These are phyloP conservation scores for Polygonum aviculare DNA, from an alignment of 148 eudicot species.

Conservation along the genomic window DNA sequence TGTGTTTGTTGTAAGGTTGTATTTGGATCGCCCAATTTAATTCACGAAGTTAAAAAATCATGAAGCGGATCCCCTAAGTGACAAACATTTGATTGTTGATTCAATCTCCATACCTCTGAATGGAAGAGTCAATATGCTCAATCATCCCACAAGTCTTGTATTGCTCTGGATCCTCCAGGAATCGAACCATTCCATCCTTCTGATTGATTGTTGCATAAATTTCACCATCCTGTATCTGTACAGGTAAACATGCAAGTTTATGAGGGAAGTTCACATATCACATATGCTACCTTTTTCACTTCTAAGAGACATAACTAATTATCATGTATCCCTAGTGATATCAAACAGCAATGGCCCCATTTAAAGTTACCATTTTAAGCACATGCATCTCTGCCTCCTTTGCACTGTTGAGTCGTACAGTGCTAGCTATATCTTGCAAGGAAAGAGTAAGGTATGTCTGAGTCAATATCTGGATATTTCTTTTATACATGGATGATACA, in stretches of 20 bases:
- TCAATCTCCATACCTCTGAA: constrained; percentile 51
- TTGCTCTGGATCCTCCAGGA: constrained; percentile 93
- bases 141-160: constrained; percentile 92
- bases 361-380: constrained; percentile 67
- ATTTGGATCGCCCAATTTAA: too few relatives aligned
- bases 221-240: constrained; percentile 80
- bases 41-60: too few relatives aligned
- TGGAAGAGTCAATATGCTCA: constrained; percentile 72
- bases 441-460: constrained; percentile 92
- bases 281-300: constrained; percentile 4
- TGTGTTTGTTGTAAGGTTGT: background rate
- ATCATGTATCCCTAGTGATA: background rate
- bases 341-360: background rate
- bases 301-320: background rate
- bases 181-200: constrained; percentile 99
- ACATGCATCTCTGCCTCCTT: constrained; percentile 97
- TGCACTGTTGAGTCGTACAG: constrained; percentile 60
- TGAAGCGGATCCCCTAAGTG: background rate
- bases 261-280: background rate
- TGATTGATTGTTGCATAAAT: constrained; percentile 87
- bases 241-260: background rate
- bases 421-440: constrained; percentile 80
- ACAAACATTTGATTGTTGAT: background rate
- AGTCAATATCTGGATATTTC: constrained; percentile 89
- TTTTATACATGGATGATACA: constrained; percentile 68